Conservation (phyloP, 257 asterid genomes). For the Coffea eugenioides region DNA sequence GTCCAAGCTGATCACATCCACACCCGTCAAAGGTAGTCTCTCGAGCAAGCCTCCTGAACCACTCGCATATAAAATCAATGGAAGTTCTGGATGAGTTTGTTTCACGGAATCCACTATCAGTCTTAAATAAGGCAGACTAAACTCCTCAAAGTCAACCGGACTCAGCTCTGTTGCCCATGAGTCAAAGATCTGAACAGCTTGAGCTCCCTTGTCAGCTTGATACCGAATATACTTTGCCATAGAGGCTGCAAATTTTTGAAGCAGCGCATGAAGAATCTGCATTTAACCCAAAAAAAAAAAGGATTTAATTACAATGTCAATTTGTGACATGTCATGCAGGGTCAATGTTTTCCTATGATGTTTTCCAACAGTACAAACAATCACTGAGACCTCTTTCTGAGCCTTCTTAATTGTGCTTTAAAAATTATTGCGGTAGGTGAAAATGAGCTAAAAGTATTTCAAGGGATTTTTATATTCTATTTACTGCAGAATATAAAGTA, state of each 20-base stretch:
- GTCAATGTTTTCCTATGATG: not conserved
- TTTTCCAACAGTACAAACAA: not conserved
- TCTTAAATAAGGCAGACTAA: constrained; percentile 86
- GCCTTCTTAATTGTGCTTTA: not conserved
- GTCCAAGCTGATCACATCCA: constrained; percentile 93
- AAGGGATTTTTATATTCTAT: not conserved
- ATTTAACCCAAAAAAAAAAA: not conserved
- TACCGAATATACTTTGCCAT: constrained; percentile 83
- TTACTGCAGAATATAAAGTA: not conserved
- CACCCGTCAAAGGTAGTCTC: constrained; percentile 87
- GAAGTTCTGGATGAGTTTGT: constrained; percentile 76
- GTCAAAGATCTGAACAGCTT: constrained; percentile 97
- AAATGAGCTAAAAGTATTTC: not conserved
- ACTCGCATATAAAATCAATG: constrained; percentile 83
- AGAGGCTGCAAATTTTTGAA: constrained; percentile 84
- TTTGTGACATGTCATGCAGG: not conserved
- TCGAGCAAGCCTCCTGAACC: constrained; percentile 98
- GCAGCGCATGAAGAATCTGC: constrained; percentile 86
- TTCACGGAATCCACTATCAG: constrained; percentile 78
- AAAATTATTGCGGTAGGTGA: not conserved
- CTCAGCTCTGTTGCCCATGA: constrained; percentile 99
- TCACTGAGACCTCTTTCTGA: not conserved
- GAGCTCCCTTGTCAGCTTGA: constrained; percentile 99
- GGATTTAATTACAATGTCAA: not conserved
- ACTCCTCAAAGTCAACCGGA: constrained; percentile 93